These are phyloP conservation scores for Cajanus cajan DNA, from an alignment of 306 rosid genomes.

Conservation along the genomic window DNA sequence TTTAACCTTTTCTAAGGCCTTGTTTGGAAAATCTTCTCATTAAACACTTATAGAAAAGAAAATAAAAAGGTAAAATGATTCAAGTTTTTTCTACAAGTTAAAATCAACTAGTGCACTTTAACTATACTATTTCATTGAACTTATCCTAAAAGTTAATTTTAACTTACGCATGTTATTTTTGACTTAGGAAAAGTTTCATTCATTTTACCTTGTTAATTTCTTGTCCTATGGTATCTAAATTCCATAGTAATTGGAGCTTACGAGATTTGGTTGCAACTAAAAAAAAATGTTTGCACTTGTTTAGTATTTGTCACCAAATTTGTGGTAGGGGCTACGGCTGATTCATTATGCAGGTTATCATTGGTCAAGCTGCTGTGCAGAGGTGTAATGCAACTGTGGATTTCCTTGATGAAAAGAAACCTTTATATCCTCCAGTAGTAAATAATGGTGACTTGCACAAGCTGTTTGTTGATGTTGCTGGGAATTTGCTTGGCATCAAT, in stretches of 20 bases:
- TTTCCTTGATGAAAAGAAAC: constrained; percentile 42
- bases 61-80: no score
- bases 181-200: no score
- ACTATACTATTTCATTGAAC: no score
- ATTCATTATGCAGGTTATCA: constrained; percentile 54
- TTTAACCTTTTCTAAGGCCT: no score
- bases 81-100: no score
- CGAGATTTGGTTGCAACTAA: not conserved
- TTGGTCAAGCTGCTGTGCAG: constrained; percentile 71
- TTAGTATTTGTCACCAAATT: not conserved
- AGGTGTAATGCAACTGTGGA: constrained; percentile 68
- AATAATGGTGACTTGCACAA: constrained; percentile 51
- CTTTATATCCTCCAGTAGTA: constrained; percentile 54
- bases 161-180: no score
- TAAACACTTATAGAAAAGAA: no score
- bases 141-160: no score
- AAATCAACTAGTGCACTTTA: no score
- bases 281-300: not conserved
- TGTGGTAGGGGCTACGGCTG: not conserved
- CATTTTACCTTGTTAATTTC: no score
- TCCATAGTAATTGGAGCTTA: not conserved
- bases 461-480: no score
- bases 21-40: no score
- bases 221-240: not conserved
- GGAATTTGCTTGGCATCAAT: constrained; percentile 49